These are phyloP conservation scores for Suzukiozyma palmioleophila DNA, from an alignment of 1,139 yeast species.

Conservation along the genomic window DNA sequence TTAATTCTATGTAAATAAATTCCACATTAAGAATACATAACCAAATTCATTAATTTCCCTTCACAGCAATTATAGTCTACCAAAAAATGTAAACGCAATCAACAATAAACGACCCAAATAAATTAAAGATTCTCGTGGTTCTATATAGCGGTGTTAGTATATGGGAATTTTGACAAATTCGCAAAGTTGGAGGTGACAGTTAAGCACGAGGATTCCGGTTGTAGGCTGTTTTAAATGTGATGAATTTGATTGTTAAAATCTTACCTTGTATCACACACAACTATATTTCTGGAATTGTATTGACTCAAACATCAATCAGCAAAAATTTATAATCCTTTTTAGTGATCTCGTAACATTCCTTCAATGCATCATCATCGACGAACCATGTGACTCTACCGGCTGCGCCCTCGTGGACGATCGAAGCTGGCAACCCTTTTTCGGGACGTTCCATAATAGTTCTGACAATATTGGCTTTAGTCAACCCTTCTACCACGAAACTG, in stretches of 20 bases:
- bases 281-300: too few species aligned
- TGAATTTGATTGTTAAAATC: too few species aligned
- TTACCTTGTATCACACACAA: too few species aligned
- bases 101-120: neutral
- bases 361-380: conserved; percentile 92
- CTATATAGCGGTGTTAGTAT: neutral
- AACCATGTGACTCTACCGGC: conserved; percentile 98
- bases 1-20: neutral
- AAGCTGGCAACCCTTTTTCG: conserved; percentile 91
- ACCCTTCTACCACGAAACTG: conserved; percentile 92
- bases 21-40: neutral
- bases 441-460: conserved; percentile 95
- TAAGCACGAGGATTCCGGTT: too few species aligned
- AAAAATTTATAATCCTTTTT: conserved; percentile 70
- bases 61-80: neutral
- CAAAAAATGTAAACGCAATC: neutral
- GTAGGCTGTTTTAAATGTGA: too few species aligned
- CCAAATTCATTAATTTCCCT: neutral
- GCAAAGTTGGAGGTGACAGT: too few species aligned
- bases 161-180: neutral
- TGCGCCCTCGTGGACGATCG: conserved; percentile 92
- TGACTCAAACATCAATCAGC: conserved; percentile 19
- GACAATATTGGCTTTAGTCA: conserved; percentile 90
- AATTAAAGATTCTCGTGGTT: neutral
- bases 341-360: conserved; percentile 70